phyloP scores from a whole-genome alignment of 768 basidiomycete genomes.

The Phlebiopsis gigantea region DNA sequence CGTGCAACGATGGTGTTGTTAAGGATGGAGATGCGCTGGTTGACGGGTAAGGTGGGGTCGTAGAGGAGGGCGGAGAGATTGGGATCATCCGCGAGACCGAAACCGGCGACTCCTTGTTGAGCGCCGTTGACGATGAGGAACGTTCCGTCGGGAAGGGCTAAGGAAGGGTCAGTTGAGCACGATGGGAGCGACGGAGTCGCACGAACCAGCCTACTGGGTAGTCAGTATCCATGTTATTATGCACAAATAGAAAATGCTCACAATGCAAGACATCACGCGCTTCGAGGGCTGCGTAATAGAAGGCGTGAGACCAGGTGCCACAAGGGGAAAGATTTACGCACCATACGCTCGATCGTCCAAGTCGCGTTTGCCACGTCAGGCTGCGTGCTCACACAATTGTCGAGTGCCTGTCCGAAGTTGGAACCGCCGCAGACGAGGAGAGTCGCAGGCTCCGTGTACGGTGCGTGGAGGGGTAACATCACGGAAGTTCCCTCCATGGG shows the following conservation, averaged over 20 bases:
- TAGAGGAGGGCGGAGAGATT: conserved; percentile 65
- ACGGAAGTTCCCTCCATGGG: conserved; percentile 71
- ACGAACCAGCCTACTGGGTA: background rate
- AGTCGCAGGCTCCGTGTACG: conserved; percentile 68
- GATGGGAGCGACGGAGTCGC: background rate
- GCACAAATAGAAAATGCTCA: conserved; percentile 16
- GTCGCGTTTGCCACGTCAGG: conserved; percentile 58
- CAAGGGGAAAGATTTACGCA: conserved; percentile 25
- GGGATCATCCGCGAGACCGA: conserved; percentile 61
- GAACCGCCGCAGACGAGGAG: conserved; percentile 77
- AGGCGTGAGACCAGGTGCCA: background rate
- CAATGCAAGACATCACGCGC: conserved; percentile 76
- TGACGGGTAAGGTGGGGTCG: conserved; percentile 54
- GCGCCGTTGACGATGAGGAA: conserved; percentile 76
- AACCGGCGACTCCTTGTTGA: conserved; percentile 64
- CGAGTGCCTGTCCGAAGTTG: conserved; percentile 46
- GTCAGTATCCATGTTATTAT: background rate
- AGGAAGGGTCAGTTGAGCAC: background rate
- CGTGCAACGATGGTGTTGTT: conserved; percentile 66
- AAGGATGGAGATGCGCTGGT: conserved; percentile 62
- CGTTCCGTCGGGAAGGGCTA: conserved; percentile 65
- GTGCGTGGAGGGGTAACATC: conserved; percentile 63
- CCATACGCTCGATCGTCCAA: conserved; percentile 80
- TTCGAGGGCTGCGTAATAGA: conserved; percentile 45
- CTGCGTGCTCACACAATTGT: conserved; percentile 66